These are phyloP conservation scores for Bolboschoenoplectus hybrid DNA, from an alignment of 202 grass and related monocot species.

Conservation along the genomic window DNA sequence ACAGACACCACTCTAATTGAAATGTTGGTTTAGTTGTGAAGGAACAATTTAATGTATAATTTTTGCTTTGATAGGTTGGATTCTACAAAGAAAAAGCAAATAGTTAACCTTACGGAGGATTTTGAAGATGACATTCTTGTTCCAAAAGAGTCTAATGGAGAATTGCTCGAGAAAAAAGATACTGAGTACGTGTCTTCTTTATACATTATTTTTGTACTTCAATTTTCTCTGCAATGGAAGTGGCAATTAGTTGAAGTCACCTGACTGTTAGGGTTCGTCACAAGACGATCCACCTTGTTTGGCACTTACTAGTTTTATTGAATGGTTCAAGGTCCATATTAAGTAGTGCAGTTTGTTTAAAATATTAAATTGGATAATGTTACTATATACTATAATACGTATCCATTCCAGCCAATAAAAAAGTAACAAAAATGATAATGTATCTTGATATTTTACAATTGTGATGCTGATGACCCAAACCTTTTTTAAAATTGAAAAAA, in stretches of 20 bases:
- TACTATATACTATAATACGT: background rate
- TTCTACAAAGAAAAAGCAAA: slow-evolving; percentile 38
- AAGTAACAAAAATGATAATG: background rate
- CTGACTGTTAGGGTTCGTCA: background rate
- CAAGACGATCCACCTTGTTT: too few species aligned
- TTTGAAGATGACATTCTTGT: slow-evolving; percentile 54
- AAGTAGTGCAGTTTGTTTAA: background rate
- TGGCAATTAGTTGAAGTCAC: background rate
- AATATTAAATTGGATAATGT: background rate
- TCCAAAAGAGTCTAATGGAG: slow-evolving; percentile 50
- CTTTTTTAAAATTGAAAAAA: background rate
- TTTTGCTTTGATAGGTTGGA: slow-evolving; percentile 31
- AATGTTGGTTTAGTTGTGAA: slow-evolving; percentile 15
- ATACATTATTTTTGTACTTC: background rate
- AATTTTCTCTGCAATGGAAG: background rate
- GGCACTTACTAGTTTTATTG: background rate
- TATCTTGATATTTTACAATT: background rate
- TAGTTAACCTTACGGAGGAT: slow-evolving; percentile 23
- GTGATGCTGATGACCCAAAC: background rate
- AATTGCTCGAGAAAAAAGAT: slow-evolving; percentile 41
- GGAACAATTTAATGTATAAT: slow-evolving; percentile 1
- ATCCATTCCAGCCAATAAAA: background rate
- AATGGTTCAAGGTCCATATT: background rate
- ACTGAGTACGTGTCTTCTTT: slow-evolving; percentile 46
- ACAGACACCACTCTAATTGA: background rate